Evolutionary conservation across 169 alveolate genomes (phyloP).

Genomic region (Eimeria brunetti): DNA sequence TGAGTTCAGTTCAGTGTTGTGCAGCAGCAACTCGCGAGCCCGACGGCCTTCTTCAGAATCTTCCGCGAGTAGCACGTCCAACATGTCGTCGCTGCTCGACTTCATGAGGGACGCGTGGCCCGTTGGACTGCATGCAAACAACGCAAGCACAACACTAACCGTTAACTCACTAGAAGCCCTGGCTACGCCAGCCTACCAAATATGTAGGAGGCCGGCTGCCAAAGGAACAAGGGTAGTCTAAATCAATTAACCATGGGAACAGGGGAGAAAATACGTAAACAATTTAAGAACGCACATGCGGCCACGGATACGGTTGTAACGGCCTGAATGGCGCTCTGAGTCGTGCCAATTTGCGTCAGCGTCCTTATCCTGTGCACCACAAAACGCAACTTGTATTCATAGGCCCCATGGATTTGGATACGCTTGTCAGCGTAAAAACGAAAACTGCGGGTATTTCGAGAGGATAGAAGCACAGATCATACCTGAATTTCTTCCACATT

Average conservation of each 20-base stretch:
- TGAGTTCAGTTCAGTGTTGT: constrained; percentile 60
- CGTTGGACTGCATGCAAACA: constrained; percentile 64
- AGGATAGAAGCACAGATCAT: neutral
- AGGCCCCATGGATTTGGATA: too few species aligned
- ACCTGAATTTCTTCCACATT: constrained; percentile 74
- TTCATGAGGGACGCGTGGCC: constrained; percentile 79
- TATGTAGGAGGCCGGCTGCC: neutral
- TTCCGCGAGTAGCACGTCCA: constrained; percentile 50
- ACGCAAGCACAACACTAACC: neutral
- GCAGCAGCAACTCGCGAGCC: constrained; percentile 76
- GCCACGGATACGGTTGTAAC: constrained; percentile 75
- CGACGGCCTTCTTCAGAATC: constrained; percentile 77
- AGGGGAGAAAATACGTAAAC: neutral
- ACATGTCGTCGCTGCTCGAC: constrained; percentile 74
- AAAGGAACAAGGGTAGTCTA: neutral
- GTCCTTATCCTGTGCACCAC: constrained; percentile 61
- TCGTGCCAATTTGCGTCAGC: constrained; percentile 79
- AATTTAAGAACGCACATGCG: constrained; percentile 54
- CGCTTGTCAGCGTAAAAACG: neutral
- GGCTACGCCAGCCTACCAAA: neutral
- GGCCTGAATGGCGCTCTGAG: constrained; percentile 74
- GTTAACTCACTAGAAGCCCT: neutral
- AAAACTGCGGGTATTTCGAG: neutral
- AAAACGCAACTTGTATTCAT: neutral
- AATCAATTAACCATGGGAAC: neutral